A percentile compares a stretch with the other conserved stretches of the same genome.
Conservation (phyloP, 2,329 filamentous ascomycete genomes). For the Scedosporium minutisporum region DNA sequence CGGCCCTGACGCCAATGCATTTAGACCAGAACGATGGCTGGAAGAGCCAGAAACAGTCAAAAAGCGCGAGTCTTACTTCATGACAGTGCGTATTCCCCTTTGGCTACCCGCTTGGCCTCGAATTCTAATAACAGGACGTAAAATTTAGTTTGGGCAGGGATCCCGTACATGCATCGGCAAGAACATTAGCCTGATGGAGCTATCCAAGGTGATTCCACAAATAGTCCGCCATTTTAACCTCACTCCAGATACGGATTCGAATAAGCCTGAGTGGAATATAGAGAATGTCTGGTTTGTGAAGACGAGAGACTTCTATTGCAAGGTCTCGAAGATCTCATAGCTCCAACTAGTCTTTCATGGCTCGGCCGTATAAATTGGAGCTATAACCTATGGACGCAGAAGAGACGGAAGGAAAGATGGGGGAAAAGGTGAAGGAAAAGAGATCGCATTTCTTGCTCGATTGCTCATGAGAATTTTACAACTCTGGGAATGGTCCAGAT, state of each 20-base stretch:
- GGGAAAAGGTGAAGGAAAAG: not conserved
- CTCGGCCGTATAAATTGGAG: too few species aligned
- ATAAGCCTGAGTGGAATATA: conserved; percentile 19
- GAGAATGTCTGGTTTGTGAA: conserved; percentile 33
- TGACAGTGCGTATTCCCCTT: not conserved
- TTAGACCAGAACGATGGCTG: conserved; percentile 33
- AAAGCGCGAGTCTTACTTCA: conserved; percentile 11
- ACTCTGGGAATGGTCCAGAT: not conserved
- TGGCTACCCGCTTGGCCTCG: not conserved
- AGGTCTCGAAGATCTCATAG: not conserved
- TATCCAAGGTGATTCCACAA: conserved; percentile 31
- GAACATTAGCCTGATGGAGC: conserved; percentile 32
- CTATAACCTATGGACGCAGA: too few species aligned
- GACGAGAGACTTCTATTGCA: conserved; percentile 27
- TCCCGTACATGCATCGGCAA: conserved; percentile 32
- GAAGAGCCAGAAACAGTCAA: conserved; percentile 9
- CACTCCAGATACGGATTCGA: conserved; percentile 11
- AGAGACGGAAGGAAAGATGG: too few species aligned
- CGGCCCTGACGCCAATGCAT: conserved; percentile 21
- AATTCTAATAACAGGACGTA: not conserved
- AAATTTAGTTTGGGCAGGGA: conserved; percentile 26
- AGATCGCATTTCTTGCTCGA: not conserved
- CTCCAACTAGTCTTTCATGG: too few species aligned
- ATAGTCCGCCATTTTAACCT: conserved; percentile 24
- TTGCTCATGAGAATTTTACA: not conserved